Percentiles rank a stretch among this genome's conserved stretches.
Evolutionary conservation across 2,329 filamentous ascomycete genomes (phyloP).

Genomic region (Tricladium varicosporioides): DNA sequence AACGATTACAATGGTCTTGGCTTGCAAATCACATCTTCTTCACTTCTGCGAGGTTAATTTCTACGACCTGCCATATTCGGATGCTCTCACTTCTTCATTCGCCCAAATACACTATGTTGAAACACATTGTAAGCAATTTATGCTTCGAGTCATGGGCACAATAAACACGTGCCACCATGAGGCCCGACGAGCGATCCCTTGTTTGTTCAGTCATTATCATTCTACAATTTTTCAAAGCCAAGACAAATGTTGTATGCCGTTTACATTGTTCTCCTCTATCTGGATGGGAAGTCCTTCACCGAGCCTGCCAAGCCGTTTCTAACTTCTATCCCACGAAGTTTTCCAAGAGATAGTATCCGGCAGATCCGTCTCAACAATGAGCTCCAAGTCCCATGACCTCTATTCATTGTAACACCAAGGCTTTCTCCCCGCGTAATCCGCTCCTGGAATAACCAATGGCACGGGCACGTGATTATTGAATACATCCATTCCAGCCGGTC

Average conservation of each 20-base stretch:
- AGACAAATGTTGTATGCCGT: neutral
- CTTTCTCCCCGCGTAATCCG: slow-evolving; percentile 31
- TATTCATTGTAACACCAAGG: slow-evolving; percentile 31
- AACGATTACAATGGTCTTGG: neutral
- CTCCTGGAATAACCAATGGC: slow-evolving; percentile 61
- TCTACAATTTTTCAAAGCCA: neutral
- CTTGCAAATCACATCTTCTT: neutral
- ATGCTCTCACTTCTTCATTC: neutral
- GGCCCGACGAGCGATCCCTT: neutral
- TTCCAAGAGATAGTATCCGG: neutral
- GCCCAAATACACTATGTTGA: neutral
- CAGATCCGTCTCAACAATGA: neutral
- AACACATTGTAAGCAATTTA: neutral
- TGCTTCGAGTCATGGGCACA: neutral
- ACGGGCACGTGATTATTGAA: slow-evolving; percentile 59
- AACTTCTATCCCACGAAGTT: neutral
- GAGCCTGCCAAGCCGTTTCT: neutral
- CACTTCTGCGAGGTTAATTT: neutral
- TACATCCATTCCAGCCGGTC: slow-evolving; percentile 32
- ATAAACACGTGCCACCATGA: neutral
- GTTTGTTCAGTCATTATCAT: neutral
- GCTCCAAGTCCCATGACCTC: neutral
- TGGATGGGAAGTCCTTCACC: neutral
- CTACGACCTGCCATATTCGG: neutral
- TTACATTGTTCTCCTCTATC: neutral